Conservation (phyloP, 1,284 basidiomycete genomes). For the Cutaneotrichosporon cavernicola region DNA sequence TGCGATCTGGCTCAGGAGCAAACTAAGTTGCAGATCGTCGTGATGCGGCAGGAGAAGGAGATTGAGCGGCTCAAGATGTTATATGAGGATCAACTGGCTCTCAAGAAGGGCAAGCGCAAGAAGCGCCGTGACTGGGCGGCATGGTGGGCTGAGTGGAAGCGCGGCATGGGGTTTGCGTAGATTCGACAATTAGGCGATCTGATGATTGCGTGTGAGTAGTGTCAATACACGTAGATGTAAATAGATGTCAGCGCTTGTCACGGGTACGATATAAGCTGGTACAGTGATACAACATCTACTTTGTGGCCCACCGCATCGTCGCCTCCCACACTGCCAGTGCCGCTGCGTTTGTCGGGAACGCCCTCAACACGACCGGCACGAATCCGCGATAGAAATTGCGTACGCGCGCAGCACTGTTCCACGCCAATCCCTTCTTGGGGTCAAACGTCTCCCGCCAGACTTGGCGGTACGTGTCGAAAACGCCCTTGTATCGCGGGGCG, state of each 20-base stretch:
- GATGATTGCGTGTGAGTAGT: too few species aligned
- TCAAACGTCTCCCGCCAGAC: constrained; percentile 45
- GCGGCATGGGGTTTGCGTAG: too few species aligned
- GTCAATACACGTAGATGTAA: too few species aligned
- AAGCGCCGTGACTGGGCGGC: too few species aligned
- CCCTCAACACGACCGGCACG: constrained; percentile 49
- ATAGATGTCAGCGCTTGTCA: background rate
- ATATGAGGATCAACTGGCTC: too few species aligned
- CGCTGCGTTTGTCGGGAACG: constrained; percentile 53
- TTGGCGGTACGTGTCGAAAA: constrained; percentile 43
- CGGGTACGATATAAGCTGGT: background rate
- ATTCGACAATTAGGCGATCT: too few species aligned
- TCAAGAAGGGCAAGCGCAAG: too few species aligned
- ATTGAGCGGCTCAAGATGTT: too few species aligned
- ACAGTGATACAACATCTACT: constrained; percentile 8
- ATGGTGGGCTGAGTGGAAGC: too few species aligned
- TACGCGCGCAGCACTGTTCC: constrained; percentile 42
- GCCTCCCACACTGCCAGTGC: constrained; percentile 53
- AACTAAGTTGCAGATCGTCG: too few species aligned
- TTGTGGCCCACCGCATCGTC: constrained; percentile 43
- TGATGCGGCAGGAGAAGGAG: too few species aligned
- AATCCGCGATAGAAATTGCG: constrained; percentile 52
- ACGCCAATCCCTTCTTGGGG: constrained; percentile 29
- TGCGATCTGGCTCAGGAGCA: too few species aligned
- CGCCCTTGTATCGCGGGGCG: constrained; percentile 44